phyloP scores from a whole-genome alignment of 2,329 filamentous ascomycete genomes.

The Drechmeria coniospora region DNA sequence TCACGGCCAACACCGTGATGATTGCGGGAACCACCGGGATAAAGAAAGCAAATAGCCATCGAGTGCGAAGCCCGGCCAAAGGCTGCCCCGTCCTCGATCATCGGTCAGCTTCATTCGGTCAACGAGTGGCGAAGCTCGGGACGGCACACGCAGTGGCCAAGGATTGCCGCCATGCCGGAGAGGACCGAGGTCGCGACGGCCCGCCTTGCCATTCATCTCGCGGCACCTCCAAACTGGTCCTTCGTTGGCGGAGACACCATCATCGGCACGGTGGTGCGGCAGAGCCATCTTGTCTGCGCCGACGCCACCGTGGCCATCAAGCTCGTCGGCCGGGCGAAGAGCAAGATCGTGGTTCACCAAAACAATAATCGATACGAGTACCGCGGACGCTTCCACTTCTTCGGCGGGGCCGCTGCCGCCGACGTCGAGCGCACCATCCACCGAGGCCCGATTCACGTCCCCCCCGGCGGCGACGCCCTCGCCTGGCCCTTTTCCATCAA shows the following conservation, averaged over 20 bases:
- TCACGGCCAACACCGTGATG: too few species aligned
- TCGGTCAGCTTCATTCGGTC: too few species aligned
- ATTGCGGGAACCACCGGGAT: too few species aligned
- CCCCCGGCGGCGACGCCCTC: neutral
- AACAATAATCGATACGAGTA: conserved; percentile 6
- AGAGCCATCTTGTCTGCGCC: conserved; percentile 7
- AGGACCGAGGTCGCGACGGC: neutral
- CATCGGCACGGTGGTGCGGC: conserved; percentile 11
- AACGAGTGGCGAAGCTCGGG: too few species aligned
- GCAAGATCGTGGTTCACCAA: conserved; percentile 8
- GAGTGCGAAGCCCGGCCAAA: too few species aligned
- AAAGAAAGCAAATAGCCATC: too few species aligned
- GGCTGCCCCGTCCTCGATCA: too few species aligned
- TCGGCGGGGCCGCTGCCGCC: neutral
- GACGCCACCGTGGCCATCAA: conserved; percentile 8
- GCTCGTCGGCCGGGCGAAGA: conserved; percentile 12
- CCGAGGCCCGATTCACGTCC: conserved; percentile 12
- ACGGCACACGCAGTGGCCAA: neutral
- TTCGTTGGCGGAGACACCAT: conserved; percentile 12
- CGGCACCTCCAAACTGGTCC: neutral
- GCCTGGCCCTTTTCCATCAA: conserved; percentile 15
- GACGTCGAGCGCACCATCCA: conserved; percentile 6
- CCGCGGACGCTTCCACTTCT: conserved; percentile 11
- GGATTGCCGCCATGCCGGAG: neutral
- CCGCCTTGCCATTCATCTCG: conserved; percentile 1